A percentile compares a stretch with the other conserved stretches of the same genome.
These are phyloP conservation scores for Kodamaea kaohsiungensis DNA, from an alignment of 805 yeast genomes.

Conservation along the genomic window DNA sequence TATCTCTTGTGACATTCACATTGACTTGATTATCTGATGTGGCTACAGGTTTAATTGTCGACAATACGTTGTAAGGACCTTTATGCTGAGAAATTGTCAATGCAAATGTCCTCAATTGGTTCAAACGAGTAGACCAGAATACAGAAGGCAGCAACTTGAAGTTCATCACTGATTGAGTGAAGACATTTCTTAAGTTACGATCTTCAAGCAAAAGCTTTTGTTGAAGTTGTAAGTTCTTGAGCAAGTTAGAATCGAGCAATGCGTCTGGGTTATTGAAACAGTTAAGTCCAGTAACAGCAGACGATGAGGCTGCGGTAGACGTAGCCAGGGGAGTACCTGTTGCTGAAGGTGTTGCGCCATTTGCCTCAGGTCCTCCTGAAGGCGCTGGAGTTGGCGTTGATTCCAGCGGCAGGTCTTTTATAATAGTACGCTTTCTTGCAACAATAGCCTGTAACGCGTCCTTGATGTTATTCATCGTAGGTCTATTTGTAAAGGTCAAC, in stretches of 20 bases:
- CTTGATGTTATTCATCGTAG: slow-evolving; percentile 75
- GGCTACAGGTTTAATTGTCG: slow-evolving; percentile 93
- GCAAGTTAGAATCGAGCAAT: slow-evolving; percentile 47
- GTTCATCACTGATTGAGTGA: slow-evolving; percentile 85
- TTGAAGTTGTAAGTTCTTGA: slow-evolving; percentile 75
- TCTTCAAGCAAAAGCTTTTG: slow-evolving; percentile 74
- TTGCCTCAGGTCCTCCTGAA: background rate
- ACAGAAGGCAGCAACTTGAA: slow-evolving; percentile 75
- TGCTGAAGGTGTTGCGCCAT: slow-evolving; percentile 1
- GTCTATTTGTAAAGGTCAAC: slow-evolving; percentile 69
- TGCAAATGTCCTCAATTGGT: slow-evolving; percentile 81
- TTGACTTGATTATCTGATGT: slow-evolving; percentile 91
- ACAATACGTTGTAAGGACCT: slow-evolving; percentile 91
- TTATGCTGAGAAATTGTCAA: slow-evolving; percentile 78
- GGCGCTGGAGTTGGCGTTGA: slow-evolving; percentile 24
- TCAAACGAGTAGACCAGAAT: slow-evolving; percentile 84
- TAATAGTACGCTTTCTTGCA: slow-evolving; percentile 61
- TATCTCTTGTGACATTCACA: slow-evolving; percentile 88
- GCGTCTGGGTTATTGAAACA: slow-evolving; percentile 24
- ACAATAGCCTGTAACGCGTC: slow-evolving; percentile 66
- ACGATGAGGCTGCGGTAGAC: slow-evolving; percentile 14
- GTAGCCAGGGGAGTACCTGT: background rate
- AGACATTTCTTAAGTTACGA: slow-evolving; percentile 65
- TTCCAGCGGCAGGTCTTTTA: slow-evolving; percentile 42
- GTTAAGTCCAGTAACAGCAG: slow-evolving; percentile 13